Base-by-base conservation (phyloP, 2,329 filamentous ascomycete species). In the Chaetomium strumarium region DNA sequence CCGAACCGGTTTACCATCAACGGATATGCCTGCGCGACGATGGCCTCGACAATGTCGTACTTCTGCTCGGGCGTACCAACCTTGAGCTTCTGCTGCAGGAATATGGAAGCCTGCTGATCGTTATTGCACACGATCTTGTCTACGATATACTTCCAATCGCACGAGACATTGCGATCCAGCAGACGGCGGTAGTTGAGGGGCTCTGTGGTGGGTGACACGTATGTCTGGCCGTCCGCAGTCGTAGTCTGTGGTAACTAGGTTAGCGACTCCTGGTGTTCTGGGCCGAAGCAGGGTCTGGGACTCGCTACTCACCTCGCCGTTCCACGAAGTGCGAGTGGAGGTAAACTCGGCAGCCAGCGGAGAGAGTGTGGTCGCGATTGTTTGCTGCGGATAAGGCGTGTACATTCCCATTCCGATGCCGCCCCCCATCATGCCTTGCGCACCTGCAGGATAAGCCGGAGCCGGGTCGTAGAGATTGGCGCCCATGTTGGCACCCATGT, bases 91-190 rank as follows among this genome's bases (percentile, higher is more conserved):
- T 99, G 93, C 69, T 99, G 93, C 41, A 99, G 77, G 72, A 99
- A 99, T 64, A 99, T 97, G 2, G 93, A 99, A 10, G 95, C 93
- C 71, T 99, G 93, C 70, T 99, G 93, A 66, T 99, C 93, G 69
- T 99, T 97, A 74, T 91, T 96, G 80, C 90, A 95, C 60, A 99
- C 91, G 67, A 99, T 99, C 77, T 97, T 97, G 75, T 99, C 92
- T 51, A 99, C 93, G 62, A 99, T 96, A 68, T 96, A 96, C 73
- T 93, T 95, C 93, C 92, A 99, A 74, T 99, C 95, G 73, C 92
- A 97, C 65, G 88, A 95, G 70, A 95, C 90, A 67, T 92, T 96
- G 65, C 91, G 90, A 66, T 99, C 93, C 43, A 97, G 82, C 37
- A 99, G 80, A 51, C 91, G 90, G 55, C 93, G 90, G 66, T 97